A percentile compares a stretch with the other conserved stretches of the same genome.
Conservation (phyloP, 2,329 filamentous ascomycete species). For the Tolypocladium endophyticum region DNA sequence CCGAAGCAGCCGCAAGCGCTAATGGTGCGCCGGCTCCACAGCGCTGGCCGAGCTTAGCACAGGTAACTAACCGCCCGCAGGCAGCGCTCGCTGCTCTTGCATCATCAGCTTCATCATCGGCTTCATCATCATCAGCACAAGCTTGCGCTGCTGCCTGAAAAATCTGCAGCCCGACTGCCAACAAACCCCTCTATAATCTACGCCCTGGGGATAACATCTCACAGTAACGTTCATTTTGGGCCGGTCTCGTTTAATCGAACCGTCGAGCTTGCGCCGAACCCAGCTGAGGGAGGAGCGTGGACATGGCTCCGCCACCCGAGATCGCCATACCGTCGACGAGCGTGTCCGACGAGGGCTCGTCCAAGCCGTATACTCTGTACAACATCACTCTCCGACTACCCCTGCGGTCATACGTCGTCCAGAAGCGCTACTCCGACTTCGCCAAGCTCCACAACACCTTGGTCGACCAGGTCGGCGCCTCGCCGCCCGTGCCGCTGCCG, state of each 20-base stretch:
- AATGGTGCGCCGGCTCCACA: neutral
- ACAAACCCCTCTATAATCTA: neutral
- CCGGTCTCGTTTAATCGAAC: neutral
- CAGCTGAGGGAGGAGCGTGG: constrained; percentile 5
- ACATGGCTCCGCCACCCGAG: constrained; percentile 55
- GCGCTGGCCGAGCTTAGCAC: neutral
- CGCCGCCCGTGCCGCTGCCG: constrained; percentile 60
- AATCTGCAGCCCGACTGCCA: neutral
- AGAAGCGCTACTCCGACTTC: constrained; percentile 80
- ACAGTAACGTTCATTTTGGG: neutral
- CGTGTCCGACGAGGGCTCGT: constrained; percentile 35
- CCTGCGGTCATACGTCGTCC: constrained; percentile 62
- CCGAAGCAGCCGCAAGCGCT: neutral
- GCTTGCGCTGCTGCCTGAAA: neutral
- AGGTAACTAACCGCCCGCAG: too few species aligned
- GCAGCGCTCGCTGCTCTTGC: neutral
- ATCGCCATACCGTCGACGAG: constrained; percentile 60
- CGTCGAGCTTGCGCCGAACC: neutral
- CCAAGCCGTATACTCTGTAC: constrained; percentile 66
- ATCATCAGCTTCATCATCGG: neutral
- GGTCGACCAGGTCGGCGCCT: constrained; percentile 43
- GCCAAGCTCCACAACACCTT: constrained; percentile 53
- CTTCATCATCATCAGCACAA: neutral
- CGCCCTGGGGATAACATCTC: too few species aligned
- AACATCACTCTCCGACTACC: constrained; percentile 69